Conservation (phyloP, 495 filamentous ascomycete genomes). For the Neurospora sp. region DNA sequence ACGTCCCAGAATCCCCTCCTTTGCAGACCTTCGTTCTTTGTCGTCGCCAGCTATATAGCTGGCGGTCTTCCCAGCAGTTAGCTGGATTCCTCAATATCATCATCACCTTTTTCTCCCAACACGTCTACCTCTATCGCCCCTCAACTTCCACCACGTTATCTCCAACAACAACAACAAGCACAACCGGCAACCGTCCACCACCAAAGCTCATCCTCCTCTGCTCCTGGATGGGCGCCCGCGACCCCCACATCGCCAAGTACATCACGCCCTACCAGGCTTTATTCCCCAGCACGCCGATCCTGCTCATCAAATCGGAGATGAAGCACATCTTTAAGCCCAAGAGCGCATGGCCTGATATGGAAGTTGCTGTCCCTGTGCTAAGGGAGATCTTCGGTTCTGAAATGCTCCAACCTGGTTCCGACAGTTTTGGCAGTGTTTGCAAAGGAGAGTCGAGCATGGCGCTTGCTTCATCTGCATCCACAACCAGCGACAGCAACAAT, state of each 20-base stretch:
- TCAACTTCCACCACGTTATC: background rate
- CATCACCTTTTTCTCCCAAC: conserved; percentile 21
- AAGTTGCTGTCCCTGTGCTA: conserved; percentile 12
- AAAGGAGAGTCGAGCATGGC: background rate
- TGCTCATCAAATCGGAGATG: conserved; percentile 29
- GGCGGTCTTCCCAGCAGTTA: too few relatives aligned
- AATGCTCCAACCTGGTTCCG: background rate
- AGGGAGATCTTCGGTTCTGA: conserved; percentile 1
- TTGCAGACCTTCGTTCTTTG: too few relatives aligned
- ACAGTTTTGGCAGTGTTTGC: background rate
- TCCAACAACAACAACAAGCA: background rate
- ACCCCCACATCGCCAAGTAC: conserved; percentile 38
- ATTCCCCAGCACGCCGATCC: conserved; percentile 29
- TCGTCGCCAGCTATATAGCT: too few relatives aligned
- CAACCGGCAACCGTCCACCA: background rate
- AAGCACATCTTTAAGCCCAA: conserved; percentile 17
- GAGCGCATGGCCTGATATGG: conserved; percentile 5
- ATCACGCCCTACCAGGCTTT: conserved; percentile 28
- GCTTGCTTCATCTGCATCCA: background rate
- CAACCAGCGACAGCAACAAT: background rate
- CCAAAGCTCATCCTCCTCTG: conserved; percentile 34
- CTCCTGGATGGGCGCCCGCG: conserved; percentile 36
- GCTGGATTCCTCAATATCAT: too few relatives aligned
- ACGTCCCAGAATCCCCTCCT: too few relatives aligned
- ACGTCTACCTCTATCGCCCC: conserved; percentile 29